Conservation (phyloP, 1,139 yeast genomes). For the Suhomyces choctaworum region DNA sequence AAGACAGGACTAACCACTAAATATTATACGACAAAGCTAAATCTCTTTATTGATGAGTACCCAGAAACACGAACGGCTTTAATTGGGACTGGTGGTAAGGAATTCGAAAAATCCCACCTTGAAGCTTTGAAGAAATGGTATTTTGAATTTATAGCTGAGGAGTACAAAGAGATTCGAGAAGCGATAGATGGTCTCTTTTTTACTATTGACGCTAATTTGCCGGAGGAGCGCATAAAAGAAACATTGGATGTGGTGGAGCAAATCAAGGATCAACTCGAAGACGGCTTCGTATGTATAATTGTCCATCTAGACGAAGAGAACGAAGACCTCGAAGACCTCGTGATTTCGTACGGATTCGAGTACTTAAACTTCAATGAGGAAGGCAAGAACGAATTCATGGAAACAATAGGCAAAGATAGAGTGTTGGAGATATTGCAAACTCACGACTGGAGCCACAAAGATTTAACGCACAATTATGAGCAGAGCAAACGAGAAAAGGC, state of each 20-base stretch:
- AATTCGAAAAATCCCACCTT: slow-evolving; percentile 11
- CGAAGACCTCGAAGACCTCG: slow-evolving; percentile 33
- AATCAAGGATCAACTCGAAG: slow-evolving; percentile 26
- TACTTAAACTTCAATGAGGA: slow-evolving; percentile 24
- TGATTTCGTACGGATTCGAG: slow-evolving; percentile 33
- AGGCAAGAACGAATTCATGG: slow-evolving; percentile 20
- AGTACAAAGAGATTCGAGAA: slow-evolving; percentile 38
- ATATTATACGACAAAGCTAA: slow-evolving; percentile 33
- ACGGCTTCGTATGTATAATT: slow-evolving; percentile 29
- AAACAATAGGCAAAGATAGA: slow-evolving; percentile 25
- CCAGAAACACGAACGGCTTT: slow-evolving; percentile 23
- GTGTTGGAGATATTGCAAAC: slow-evolving; percentile 38
- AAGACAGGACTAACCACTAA: slow-evolving; percentile 31
- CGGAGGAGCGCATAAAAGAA: slow-evolving; percentile 17
- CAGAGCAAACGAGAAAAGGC: slow-evolving; percentile 24
- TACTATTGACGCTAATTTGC: slow-evolving; percentile 28
- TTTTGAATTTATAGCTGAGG: slow-evolving; percentile 32
- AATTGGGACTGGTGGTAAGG: not conserved
- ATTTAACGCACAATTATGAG: slow-evolving; percentile 14
- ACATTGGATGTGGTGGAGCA: slow-evolving; percentile 25
- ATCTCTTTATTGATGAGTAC: slow-evolving; percentile 41
- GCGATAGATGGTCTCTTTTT: slow-evolving; percentile 42
- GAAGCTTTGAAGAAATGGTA: slow-evolving; percentile 29
- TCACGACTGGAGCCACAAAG: slow-evolving; percentile 41
- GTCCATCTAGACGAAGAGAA: slow-evolving; percentile 15